Evolutionary conservation across 495 filamentous ascomycete species (phyloP).

Genomic region (Tuber umbilicatum): DNA sequence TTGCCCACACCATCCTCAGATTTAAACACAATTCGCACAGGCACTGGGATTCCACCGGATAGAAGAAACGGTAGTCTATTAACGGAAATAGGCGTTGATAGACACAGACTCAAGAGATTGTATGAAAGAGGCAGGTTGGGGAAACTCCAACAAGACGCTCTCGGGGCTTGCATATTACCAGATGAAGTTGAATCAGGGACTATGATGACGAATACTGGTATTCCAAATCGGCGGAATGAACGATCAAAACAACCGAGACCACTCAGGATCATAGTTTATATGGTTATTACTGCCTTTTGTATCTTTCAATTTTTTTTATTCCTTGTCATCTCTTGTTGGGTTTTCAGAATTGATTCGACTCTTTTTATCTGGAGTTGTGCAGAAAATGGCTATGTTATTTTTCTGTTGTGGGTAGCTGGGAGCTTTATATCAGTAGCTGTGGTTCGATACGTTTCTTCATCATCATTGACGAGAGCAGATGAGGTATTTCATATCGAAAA

Average conservation of each 20-base stretch:
- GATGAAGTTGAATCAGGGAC: no score
- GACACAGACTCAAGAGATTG: no score
- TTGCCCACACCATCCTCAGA: no score
- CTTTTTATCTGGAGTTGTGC: constrained; percentile 16
- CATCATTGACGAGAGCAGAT: not conserved
- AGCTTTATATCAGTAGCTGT: constrained; percentile 11
- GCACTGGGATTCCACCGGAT: no score
- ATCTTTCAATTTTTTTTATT: constrained; percentile 9
- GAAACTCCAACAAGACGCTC: no score
- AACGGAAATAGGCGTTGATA: no score
- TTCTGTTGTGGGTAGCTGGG: constrained; percentile 13
- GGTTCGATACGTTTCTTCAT: not conserved
- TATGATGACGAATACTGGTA: no score
- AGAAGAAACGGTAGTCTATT: no score
- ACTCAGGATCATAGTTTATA: not conserved
- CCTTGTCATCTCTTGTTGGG: not conserved
- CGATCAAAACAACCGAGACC: not conserved
- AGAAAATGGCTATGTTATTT: not conserved
- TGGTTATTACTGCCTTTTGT: not conserved
- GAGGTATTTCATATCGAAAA: constrained; percentile 5
- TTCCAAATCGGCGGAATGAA: no score
- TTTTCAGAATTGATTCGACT: constrained; percentile 16
- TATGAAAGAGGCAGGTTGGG: no score
- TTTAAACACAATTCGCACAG: no score
- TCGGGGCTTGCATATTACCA: no score